phyloP scores from a whole-genome alignment of 2,329 filamentous ascomycete species.

The Aureobasidium mangrovei region DNA sequence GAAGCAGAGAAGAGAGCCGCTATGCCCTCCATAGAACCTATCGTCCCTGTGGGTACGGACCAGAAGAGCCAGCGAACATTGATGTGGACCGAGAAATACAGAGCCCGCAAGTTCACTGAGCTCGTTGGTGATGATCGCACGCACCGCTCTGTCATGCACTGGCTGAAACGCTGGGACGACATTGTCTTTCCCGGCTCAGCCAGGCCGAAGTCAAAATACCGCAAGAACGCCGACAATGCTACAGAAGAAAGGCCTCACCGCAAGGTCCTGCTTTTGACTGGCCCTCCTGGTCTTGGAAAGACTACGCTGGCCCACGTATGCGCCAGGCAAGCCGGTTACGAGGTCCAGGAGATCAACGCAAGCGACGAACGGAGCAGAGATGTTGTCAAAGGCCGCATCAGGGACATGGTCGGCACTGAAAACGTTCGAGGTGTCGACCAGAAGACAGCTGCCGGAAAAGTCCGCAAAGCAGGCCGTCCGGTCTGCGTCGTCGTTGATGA shows the following conservation, averaged over 20 bases:
- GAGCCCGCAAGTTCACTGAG: conserved; percentile 83
- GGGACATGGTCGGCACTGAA: conserved; percentile 87
- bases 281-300: conserved; percentile 88
- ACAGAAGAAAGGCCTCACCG: conserved; percentile 66
- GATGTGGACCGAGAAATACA: conserved; percentile 96
- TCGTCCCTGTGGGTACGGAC: conserved; percentile 8
- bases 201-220: conserved; percentile 46
- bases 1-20: conserved; percentile 12
- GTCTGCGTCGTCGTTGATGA: conserved; percentile 94
- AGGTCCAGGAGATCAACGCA: conserved; percentile 94
- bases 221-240: conserved; percentile 36
- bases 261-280: conserved; percentile 84
- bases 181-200: conserved; percentile 77
- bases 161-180: conserved; percentile 90
- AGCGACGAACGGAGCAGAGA: conserved; percentile 87
- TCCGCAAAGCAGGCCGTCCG: conserved; percentile 68
- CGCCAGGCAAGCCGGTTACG: conserved; percentile 88
- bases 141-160: conserved; percentile 79
- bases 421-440: conserved; percentile 68
- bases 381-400: conserved; percentile 83
- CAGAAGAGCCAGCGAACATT: conserved; percentile 36
- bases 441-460: conserved; percentile 44
- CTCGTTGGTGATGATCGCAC: conserved; percentile 91
- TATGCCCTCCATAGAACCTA: conserved; percentile 35
- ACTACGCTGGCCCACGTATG: conserved; percentile 95